Percentiles rank a stretch among this genome's conserved stretches.
Evolutionary conservation across 345 rosid genomes (phyloP).

Genomic region (Geranium rotundifolium): DNA sequence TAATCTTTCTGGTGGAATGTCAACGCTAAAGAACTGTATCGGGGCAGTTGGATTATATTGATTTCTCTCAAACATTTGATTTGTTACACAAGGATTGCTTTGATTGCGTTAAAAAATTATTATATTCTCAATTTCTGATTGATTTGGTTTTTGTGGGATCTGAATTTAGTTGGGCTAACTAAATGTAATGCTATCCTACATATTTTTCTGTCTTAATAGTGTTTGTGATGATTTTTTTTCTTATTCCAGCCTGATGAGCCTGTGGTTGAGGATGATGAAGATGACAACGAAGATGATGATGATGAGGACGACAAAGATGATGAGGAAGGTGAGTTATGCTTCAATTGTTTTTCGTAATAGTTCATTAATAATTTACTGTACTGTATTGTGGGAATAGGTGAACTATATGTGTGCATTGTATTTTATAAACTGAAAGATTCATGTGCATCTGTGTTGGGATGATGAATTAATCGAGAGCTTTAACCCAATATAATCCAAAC

Average conservation of each 20-base stretch:
- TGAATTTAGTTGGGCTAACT: too few relatives aligned
- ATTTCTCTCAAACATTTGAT: too few relatives aligned
- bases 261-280: constrained; percentile 55
- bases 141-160: background rate
- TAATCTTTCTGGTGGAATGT: too few relatives aligned
- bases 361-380: background rate
- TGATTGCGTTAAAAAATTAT: too few relatives aligned
- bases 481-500: too few relatives aligned
- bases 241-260: constrained; percentile 45
- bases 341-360: too few relatives aligned
- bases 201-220: background rate
- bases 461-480: background rate
- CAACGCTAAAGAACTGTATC: too few relatives aligned
- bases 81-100: too few relatives aligned
- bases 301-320: constrained; percentile 60
- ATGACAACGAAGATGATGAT: constrained; percentile 55
- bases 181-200: background rate
- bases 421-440: background rate
- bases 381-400: background rate
- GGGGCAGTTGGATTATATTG: too few relatives aligned
- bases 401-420: background rate
- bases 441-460: background rate
- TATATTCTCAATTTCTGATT: too few relatives aligned
- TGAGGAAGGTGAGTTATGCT: constrained; percentile 28
- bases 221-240: background rate